Conservation (phyloP, 176 grass and related monocot genomes). For the Sorghum bicolor region Sorghum_bicolor_NCBIv3 NC_012877.2:1272501-1273000, state of each 20-base stretch:
- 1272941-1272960: too few relatives aligned
- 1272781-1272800: too few relatives aligned
- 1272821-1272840: background rate
- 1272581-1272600: too few relatives aligned
- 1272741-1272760: too few relatives aligned
- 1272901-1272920: background rate
- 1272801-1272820: too few relatives aligned
- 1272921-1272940: too few relatives aligned
- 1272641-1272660: constrained; percentile 74
- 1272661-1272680: constrained; percentile 36
- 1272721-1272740: background rate
- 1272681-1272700: background rate
- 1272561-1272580: background rate
- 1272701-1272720: background rate
- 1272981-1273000: too few relatives aligned
- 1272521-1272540: constrained; percentile 21
- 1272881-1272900: background rate
- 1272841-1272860: background rate
- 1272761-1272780: background rate
- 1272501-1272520: constrained; percentile 81
- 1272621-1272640: constrained; percentile 76
- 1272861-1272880: background rate
- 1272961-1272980: too few relatives aligned
- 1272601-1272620: background rate
- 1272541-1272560: too few relatives aligned